Conservation (phyloP, 2,329 filamentous ascomycete species). For the Fusarium domesticum region DNA sequence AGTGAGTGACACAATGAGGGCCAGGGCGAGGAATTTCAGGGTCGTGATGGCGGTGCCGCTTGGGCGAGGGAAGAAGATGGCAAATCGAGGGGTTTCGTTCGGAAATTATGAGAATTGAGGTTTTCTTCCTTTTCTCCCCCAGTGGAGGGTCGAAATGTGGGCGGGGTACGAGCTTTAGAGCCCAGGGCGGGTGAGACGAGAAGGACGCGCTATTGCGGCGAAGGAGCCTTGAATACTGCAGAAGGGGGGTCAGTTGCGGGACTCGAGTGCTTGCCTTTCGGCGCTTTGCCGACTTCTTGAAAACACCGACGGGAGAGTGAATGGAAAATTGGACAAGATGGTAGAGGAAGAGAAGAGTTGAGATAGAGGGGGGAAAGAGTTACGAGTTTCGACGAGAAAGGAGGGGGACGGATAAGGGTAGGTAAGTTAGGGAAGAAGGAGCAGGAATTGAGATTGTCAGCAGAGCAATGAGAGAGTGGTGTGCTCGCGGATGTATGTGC, state of each 20-base stretch:
- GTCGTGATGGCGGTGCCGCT: not conserved
- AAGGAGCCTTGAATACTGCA: not conserved
- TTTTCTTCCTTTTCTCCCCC: not conserved
- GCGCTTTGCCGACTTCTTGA: no score
- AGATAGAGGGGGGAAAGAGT: not conserved
- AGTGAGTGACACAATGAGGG: constrained; percentile 16
- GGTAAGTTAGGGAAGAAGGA: not conserved
- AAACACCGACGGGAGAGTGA: no score
- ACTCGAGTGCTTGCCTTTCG: not conserved
- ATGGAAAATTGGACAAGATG: no score
- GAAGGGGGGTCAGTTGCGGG: not conserved
- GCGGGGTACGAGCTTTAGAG: constrained; percentile 2
- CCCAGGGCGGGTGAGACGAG: constrained; percentile 18
- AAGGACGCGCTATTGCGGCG: constrained; percentile 9
- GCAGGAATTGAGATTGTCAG: not conserved
- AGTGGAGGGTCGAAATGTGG: constrained; percentile 3
- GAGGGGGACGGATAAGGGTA: not conserved
- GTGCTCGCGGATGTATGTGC: constrained; percentile 4
- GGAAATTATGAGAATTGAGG: not conserved
- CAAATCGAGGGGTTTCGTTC: not conserved
- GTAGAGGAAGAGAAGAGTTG: not conserved
- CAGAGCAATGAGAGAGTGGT: not conserved
- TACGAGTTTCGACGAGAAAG: not conserved
- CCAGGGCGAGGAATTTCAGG: constrained; percentile 1
- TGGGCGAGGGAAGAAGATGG: not conserved